Evolutionary conservation across 2,329 filamentous ascomycete species (phyloP), one percentile per base, ranked within the genome.

Genomic region (Aschersonia sp.): DNA sequence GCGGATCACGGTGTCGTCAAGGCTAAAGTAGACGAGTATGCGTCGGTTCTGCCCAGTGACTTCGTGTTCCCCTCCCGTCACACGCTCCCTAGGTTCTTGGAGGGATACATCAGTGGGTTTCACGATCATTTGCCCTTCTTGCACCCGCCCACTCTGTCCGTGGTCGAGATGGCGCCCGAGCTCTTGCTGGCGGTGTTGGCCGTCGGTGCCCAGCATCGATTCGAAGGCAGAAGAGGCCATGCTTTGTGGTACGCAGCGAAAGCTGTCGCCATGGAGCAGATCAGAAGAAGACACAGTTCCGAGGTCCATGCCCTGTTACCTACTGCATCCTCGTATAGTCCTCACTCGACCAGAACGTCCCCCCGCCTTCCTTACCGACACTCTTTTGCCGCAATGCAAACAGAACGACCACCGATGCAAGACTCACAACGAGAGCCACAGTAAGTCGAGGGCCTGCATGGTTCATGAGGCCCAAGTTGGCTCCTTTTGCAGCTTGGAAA

Each of bases 1-100:
- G 67, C 65, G 49, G 77, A 79, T 52, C 73, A 79, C 55, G 69
- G 66, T 4, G 63, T 70, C 9, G 78, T 82, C 48, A 74, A 75
- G 56, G 75, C 69, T 48, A 71, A 75, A n/a, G 61, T 83, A 0
- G 71, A 77, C 28, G 77, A 81, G 51, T 83, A 82, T 52, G 75
- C 76, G 1, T 68, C 72, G 1, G 73, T 81, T 4, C 60, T 83
- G 29, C 76, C 80, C 0, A 67, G 64, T 47, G 77, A 79, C 54
- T 86, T 86, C 53, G 72, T 78, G 3, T 75, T 86, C 45, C 82
- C 83, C 1, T 85, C 82, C 4, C 74, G 82, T 3, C 74, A 85
- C 53, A 84, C 83, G 0, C 60, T 86, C 31, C 80, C 78, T 3
- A 67, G 83, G 35, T 86, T 85, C 52, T 63, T 86, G 32, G 80